These are phyloP conservation scores for Plasmopara viticola DNA, from an alignment of 352 stramenopile genomes.

Conservation along the genomic window DNA sequence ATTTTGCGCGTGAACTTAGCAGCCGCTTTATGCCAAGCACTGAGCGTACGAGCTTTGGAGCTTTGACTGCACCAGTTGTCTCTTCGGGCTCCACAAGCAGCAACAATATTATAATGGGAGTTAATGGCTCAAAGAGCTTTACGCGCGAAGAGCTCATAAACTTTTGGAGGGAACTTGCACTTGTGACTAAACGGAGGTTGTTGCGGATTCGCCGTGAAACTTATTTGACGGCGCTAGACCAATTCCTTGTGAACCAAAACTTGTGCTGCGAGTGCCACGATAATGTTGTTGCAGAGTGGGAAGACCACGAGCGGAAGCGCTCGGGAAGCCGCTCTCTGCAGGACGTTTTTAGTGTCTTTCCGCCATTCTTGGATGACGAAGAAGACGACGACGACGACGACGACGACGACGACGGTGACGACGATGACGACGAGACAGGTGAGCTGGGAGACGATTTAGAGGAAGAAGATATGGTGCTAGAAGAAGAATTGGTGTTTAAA, in stretches of 20 bases:
- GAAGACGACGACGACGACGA: constrained; percentile 61
- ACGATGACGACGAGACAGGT: constrained; percentile 39
- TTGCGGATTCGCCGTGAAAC: constrained; percentile 67
- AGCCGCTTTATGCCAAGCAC: constrained; percentile 13
- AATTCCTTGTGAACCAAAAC: constrained; percentile 72
- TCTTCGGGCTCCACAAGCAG: constrained; percentile 23
- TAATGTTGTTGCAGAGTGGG: constrained; percentile 78
- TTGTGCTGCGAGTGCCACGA: constrained; percentile 80
- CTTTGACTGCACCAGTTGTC: neutral
- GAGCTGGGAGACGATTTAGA: constrained; percentile 37
- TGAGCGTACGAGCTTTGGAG: constrained; percentile 5
- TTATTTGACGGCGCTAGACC: constrained; percentile 59
- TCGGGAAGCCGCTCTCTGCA: constrained; percentile 60
- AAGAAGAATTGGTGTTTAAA: constrained; percentile 64
- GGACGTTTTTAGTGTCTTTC: constrained; percentile 73
- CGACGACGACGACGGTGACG: constrained; percentile 48
- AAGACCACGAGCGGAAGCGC: constrained; percentile 63
- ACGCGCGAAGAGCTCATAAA: constrained; percentile 72
- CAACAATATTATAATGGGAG: constrained; percentile 18
- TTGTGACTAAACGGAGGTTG: constrained; percentile 56
- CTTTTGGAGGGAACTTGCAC: constrained; percentile 69
- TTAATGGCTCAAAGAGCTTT: constrained; percentile 44
- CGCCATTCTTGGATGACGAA: constrained; percentile 64
- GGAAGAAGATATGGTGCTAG: constrained; percentile 41
- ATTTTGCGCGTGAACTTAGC: constrained; percentile 25